Conservation (phyloP, 1,139 yeast genomes). For the Candida smagusa region DNA sequence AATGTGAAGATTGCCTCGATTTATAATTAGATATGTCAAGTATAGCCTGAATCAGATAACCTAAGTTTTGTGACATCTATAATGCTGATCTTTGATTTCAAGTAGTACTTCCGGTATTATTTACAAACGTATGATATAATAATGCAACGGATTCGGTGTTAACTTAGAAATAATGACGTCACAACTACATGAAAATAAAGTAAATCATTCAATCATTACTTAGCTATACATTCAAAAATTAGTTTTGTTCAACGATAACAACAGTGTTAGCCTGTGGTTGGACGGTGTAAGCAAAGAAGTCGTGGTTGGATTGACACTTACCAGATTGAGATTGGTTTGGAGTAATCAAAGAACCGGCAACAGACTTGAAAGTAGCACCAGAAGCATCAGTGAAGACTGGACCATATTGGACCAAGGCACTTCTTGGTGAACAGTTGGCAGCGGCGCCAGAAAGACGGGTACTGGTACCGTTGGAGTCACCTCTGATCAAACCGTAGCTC, state of each 20-base stretch:
- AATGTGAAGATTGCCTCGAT: too few relatives aligned
- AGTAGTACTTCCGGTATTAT: too few relatives aligned
- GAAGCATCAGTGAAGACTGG: neutral
- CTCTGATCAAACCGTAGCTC: neutral
- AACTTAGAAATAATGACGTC: too few relatives aligned
- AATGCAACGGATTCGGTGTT: too few relatives aligned
- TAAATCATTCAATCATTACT: too few relatives aligned
- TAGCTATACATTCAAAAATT: too few relatives aligned
- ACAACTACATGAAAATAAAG: too few relatives aligned
- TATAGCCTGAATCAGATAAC: too few relatives aligned
- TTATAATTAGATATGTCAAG: too few relatives aligned
- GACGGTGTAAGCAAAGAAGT: neutral
- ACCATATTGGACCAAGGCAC: neutral
- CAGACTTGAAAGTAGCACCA: neutral
- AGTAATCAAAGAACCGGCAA: neutral
- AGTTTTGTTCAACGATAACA: neutral
- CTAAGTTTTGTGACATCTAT: too few relatives aligned
- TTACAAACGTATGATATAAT: too few relatives aligned
- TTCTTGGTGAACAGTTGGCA: neutral
- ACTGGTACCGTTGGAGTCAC: neutral
- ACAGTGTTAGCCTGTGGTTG: neutral
- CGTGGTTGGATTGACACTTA: neutral
- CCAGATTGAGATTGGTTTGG: neutral
- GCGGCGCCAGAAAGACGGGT: neutral
- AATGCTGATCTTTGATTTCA: too few relatives aligned